Evolutionary conservation across 768 basidiomycete genomes (phyloP), one percentile per base, ranked within the genome.

Genomic region (Infundibulicybe gibba): DNA sequence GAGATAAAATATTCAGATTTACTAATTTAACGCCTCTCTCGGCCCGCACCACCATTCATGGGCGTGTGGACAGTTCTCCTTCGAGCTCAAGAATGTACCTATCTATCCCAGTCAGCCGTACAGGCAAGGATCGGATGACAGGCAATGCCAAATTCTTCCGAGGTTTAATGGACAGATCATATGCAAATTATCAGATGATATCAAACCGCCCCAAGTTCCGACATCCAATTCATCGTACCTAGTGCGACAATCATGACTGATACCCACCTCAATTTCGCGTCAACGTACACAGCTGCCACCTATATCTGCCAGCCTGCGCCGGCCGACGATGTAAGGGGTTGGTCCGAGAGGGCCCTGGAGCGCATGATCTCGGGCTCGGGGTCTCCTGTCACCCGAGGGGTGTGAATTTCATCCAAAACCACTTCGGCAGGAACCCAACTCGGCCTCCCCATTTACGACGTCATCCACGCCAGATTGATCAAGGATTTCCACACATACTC

Each of bases 351-450:
- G 15, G 13, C 16, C n/a, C 39, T n/a, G 44, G 15, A 17, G 35
- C 3, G 12, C 33, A 16, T 45, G 14, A 10, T 20, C 43, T 47
- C 46, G 14, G 34, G 40, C 10, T 43, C 39, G 32, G 44, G 9
- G 34, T 41, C 25, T 42, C 15, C 32, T 14, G 41, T 43, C 16
- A 46, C 44, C 39, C 38, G 32, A 16, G 19, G 32, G 40, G 49
- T 31, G 15, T 53, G 50, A 15, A 69, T 51, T 55, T 74, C 69
- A 14, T 71, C 61, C 74, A 86, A 62, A 83, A 91, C 83, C 83
- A 86, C 51, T 63, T 70, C 9, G 90, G 90, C 34, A 92, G 57
- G 54, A 92, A 87, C n/a, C 90, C 90, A 16, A 88, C 75, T 41
- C 90, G 68, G 44, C 85, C 62, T 90, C 87, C 4, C 79, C 80